Conservation (phyloP, 1,284 basidiomycete genomes). For the Athelia sp. region DNA sequence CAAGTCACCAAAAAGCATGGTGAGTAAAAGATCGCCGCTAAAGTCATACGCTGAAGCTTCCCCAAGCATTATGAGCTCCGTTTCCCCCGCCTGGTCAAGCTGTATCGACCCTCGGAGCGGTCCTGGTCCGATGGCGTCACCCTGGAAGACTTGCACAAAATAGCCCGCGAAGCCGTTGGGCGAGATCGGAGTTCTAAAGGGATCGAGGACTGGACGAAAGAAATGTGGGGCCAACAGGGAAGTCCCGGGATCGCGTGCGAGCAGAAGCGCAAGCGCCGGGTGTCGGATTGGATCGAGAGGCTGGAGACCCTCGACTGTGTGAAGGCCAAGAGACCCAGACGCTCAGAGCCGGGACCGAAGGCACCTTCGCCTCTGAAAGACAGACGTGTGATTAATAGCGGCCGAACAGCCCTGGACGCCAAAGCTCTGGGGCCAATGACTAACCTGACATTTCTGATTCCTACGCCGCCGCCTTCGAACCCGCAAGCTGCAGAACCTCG, state of each 20-base stretch:
- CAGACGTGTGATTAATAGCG: not conserved
- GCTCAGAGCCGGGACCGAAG: not conserved
- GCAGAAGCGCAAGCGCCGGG: slow-evolving; percentile 27
- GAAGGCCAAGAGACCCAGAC: slow-evolving; percentile 1
- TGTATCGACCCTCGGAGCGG: slow-evolving; percentile 56
- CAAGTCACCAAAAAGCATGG: slow-evolving; percentile 51
- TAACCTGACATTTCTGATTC: not conserved
- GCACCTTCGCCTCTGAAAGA: not conserved
- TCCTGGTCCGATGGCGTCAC: slow-evolving; percentile 52
- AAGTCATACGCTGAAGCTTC: not conserved
- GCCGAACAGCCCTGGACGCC: slow-evolving; percentile 5
- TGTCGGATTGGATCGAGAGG: slow-evolving; percentile 29
- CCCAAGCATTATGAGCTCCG: slow-evolving; percentile 81
- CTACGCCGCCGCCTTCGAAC: not conserved
- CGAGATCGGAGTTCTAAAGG: slow-evolving; percentile 38
- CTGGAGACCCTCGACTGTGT: slow-evolving; percentile 22
- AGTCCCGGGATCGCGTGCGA: slow-evolving; percentile 32
- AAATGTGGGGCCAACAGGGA: slow-evolving; percentile 32
- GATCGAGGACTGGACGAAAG: slow-evolving; percentile 32
- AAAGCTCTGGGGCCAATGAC: slow-evolving; percentile 11
- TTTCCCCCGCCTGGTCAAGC: slow-evolving; percentile 73
- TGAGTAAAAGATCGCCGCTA: too few relatives aligned
- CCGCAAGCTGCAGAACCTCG: not conserved
- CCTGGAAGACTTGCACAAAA: slow-evolving; percentile 41
- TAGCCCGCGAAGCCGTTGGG: slow-evolving; percentile 48